Conservation (phyloP, 2,329 filamentous ascomycete genomes). For the Penicillium concentricum region DNA sequence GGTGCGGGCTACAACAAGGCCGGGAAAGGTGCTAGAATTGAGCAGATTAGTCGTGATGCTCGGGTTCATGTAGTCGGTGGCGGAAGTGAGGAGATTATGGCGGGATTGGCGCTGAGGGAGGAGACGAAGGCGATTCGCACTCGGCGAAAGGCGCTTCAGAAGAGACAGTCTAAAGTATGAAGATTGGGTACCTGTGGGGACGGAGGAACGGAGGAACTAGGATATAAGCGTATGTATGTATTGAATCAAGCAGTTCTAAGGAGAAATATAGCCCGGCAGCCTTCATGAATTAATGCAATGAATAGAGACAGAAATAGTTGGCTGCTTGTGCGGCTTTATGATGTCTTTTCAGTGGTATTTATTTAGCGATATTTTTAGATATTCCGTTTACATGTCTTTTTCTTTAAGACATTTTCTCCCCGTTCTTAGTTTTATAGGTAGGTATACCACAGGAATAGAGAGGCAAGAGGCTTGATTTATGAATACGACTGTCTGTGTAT, state of each 20-base stretch:
- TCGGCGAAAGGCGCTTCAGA: slow-evolving; percentile 29
- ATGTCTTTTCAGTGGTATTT: too few relatives aligned
- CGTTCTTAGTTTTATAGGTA: too few relatives aligned
- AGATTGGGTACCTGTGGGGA: not conserved
- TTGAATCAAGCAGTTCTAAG: not conserved
- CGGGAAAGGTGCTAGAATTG: slow-evolving; percentile 51
- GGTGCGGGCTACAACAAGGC: slow-evolving; percentile 53
- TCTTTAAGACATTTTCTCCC: too few relatives aligned
- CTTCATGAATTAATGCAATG: not conserved
- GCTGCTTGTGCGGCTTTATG: too few relatives aligned
- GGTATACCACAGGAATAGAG: too few relatives aligned
- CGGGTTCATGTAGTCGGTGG: slow-evolving; percentile 47
- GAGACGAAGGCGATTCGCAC: slow-evolving; percentile 32
- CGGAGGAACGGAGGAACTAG: not conserved
- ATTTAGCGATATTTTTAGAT: too few relatives aligned
- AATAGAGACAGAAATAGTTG: too few relatives aligned
- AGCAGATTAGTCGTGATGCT: slow-evolving; percentile 55
- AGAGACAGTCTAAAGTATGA: slow-evolving; percentile 25
- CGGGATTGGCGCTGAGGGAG: slow-evolving; percentile 34
- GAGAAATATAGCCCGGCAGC: not conserved
- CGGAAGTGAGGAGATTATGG: slow-evolving; percentile 43
- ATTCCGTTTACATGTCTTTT: too few relatives aligned
- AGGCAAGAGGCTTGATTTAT: too few relatives aligned
- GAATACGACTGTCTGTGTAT: too few relatives aligned
- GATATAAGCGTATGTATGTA: not conserved